Conservation (phyloP, 2,329 filamentous ascomycete species). For the Aureobasidium lini region DNA sequence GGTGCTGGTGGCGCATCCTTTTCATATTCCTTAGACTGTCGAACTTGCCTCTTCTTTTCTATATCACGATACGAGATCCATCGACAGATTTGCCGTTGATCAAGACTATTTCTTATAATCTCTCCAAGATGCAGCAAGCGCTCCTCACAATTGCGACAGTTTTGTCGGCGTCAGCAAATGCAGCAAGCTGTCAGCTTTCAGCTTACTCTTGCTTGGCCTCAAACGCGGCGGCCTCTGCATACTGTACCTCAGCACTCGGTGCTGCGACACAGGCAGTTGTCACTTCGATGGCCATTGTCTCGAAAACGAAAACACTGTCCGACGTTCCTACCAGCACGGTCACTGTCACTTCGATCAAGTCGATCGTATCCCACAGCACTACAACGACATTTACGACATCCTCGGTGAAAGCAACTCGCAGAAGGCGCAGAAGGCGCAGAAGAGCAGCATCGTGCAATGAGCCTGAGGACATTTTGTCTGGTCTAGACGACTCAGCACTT, state of each 20-base stretch:
- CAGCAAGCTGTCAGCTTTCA: slow-evolving; percentile 3
- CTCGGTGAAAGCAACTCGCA: background rate
- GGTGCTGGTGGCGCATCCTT: background rate
- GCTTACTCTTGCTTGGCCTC: slow-evolving; percentile 7
- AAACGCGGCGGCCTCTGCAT: slow-evolving; percentile 6
- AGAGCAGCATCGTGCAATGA: background rate
- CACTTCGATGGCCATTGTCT: background rate
- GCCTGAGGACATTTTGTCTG: background rate
- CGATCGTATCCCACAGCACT: background rate
- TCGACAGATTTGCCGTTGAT: background rate
- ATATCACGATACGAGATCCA: background rate
- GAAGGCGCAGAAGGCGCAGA: background rate
- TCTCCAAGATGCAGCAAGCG: background rate
- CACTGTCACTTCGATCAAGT: background rate
- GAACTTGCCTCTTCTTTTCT: background rate
- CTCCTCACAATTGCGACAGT: background rate
- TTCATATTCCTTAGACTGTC: background rate
- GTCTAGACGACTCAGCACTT: background rate
- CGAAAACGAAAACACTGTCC: background rate
- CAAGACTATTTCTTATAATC: background rate
- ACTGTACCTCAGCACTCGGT: slow-evolving; percentile 1
- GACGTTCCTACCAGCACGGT: background rate
- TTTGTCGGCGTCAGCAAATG: background rate
- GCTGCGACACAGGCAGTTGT: background rate
- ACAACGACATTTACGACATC: background rate